phyloP scores from a whole-genome alignment of 495 filamentous ascomycete genomes.

The Cetradonia linearis region DNA sequence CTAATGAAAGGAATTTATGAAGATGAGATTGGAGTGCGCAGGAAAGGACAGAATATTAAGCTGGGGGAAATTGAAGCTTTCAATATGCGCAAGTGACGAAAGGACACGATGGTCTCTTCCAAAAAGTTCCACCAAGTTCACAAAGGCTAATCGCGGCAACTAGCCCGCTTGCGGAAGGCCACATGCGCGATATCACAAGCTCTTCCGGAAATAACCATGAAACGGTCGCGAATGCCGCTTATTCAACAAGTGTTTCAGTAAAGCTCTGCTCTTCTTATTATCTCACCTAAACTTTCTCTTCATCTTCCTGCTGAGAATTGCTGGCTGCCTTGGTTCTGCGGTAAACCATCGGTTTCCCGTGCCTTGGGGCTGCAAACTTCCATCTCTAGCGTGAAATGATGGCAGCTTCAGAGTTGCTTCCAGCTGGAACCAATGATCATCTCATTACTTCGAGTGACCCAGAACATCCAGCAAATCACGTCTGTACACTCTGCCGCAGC shows the following conservation, averaged over 20 bases:
- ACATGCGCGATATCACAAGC: neutral
- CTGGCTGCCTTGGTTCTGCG: neutral
- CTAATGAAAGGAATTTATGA: neutral
- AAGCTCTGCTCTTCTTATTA: neutral
- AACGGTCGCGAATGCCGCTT: too few species aligned
- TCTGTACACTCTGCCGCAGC: conserved; percentile 80
- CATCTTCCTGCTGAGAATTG: neutral
- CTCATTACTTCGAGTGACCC: conserved; percentile 54
- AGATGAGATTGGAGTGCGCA: neutral
- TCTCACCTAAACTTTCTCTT: neutral
- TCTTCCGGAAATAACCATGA: neutral
- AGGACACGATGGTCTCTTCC: conserved; percentile 16
- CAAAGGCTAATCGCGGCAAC: conserved; percentile 10
- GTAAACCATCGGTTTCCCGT: neutral
- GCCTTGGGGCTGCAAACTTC: neutral
- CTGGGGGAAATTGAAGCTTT: conserved; percentile 1
- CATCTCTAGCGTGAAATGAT: neutral
- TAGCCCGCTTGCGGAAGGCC: conserved; percentile 14
- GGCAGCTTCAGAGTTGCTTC: conserved; percentile 8
- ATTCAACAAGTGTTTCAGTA: too few species aligned
- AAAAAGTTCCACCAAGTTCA: conserved; percentile 12
- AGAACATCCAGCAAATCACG: conserved; percentile 86
- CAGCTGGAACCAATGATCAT: conserved; percentile 51
- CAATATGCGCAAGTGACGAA: conserved; percentile 15
- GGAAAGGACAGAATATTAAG: neutral